Conservation (phyloP, 495 filamentous ascomycete species). For the Chaetomium tenue region DNA sequence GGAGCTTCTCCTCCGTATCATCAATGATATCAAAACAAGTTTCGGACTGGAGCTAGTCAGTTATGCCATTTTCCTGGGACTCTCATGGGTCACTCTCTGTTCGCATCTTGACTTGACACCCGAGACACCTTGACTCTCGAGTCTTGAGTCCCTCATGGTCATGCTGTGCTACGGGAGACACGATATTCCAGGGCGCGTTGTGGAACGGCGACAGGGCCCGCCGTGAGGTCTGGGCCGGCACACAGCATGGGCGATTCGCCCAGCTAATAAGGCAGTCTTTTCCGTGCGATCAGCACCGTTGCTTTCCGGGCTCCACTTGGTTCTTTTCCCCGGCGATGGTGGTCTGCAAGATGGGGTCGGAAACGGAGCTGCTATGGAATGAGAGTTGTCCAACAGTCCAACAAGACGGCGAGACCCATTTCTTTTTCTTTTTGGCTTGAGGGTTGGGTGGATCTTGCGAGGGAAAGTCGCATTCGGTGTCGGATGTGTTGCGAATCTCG, state of each 20-base stretch:
- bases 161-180: background rate
- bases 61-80: too few species aligned
- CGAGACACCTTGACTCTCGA: too few species aligned
- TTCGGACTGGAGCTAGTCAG: too few species aligned
- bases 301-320: background rate
- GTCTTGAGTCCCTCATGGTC: background rate
- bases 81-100: too few species aligned
- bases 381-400: too few species aligned
- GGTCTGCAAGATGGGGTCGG: background rate
- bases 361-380: background rate
- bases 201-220: background rate
- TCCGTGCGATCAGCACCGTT: slow-evolving; percentile 14
- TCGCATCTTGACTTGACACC: too few species aligned
- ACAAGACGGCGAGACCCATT: background rate
- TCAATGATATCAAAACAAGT: background rate
- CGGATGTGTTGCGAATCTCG: background rate
- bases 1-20: background rate
- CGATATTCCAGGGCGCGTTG: background rate
- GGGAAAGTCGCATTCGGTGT: background rate
- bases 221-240: background rate
- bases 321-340: background rate
- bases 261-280: slow-evolving; percentile 4
- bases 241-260: background rate
- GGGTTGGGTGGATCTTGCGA: too few species aligned
- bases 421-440: background rate